Evolutionary conservation across 768 basidiomycete species (phyloP).

Genomic region (Macrolepiota dolichaula): DNA sequence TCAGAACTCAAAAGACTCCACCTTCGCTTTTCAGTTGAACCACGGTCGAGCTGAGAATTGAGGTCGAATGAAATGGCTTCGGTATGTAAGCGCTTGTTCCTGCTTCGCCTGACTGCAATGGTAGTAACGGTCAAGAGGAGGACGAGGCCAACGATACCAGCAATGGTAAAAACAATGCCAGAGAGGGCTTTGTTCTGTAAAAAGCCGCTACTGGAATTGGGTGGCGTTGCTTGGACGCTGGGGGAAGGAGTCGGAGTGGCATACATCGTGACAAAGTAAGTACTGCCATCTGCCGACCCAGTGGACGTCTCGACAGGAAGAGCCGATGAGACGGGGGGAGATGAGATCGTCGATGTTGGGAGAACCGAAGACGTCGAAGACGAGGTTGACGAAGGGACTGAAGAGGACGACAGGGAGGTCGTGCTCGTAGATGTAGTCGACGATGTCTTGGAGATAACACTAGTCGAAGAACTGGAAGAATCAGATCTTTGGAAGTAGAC

Average conservation of each 20-base stretch:
- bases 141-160: slow-evolving; percentile 45
- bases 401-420: slow-evolving; percentile 9
- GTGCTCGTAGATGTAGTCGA: slow-evolving; percentile 4
- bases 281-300: background rate
- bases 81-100: slow-evolving; percentile 35
- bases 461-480: background rate
- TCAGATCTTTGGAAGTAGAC: background rate
- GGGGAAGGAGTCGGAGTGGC: slow-evolving; percentile 6
- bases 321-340: background rate
- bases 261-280: background rate
- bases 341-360: background rate
- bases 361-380: slow-evolving; percentile 1
- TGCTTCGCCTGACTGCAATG: slow-evolving; percentile 46
- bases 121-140: slow-evolving; percentile 42
- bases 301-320: background rate
- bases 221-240: slow-evolving; percentile 6
- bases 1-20: slow-evolving; percentile 25
- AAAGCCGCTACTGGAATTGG: slow-evolving; percentile 33
- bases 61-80: slow-evolving; percentile 55
- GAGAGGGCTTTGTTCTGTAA: slow-evolving; percentile 65
- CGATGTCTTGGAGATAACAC: background rate
- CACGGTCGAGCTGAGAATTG: slow-evolving; percentile 19
- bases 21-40: slow-evolving; percentile 21
- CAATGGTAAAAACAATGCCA: slow-evolving; percentile 52
- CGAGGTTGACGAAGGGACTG: background rate